Base-by-base conservation (phyloP, 2,329 filamentous ascomycete species). In the Berkeleyomyces basicola region DNA sequence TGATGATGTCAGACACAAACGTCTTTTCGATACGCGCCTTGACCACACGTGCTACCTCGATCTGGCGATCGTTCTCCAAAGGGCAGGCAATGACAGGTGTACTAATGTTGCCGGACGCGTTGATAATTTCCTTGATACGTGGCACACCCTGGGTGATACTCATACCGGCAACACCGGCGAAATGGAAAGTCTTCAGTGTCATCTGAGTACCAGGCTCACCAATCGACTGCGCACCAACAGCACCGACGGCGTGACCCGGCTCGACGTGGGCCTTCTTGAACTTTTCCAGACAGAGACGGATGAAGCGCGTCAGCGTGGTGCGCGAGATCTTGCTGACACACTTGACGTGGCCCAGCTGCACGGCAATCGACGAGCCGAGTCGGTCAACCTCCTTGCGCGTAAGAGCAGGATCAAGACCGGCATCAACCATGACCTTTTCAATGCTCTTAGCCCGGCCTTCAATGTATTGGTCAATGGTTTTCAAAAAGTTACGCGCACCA, bases 81-180 rank as follows among this genome's bases (percentile, higher is more conserved):
- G 88, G 86, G 70, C 93, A 97, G 4, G 82, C 84, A 68, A 99
- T 95, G 70, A 99, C 87, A 0, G 93, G 93, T 0, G 93, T 99
- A 72, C 88, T 95, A 74, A 99, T 99, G 59, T 79, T 78, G 72
- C 90, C 95, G 7, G 90, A 96, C 4, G 93, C 93, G 75, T 99
- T 99, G 83, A 99, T 99, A 68, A 99, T 99, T 79, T 99, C 93
- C 76, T 99, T 99, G 78, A 99, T 99, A 85, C 93, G 92, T 1
- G 93, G 93, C 5, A 99, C 93, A 88, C 93, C 93, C 71, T 96
- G 90, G 0, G 93, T 99, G 71, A 99, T 96, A 80, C 90, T 96
- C 93, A 99, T 97, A 72, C 92, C 92, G 51, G 93, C 93, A 67
- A 99, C 93, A 87, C 93, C 93, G 71, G 93, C 93, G 78, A 99